A percentile compares a stretch with the other conserved stretches of the same genome.
Evolutionary conservation across 495 filamentous ascomycete genomes (phyloP).

Genomic region (Penicillium silybi): DNA sequence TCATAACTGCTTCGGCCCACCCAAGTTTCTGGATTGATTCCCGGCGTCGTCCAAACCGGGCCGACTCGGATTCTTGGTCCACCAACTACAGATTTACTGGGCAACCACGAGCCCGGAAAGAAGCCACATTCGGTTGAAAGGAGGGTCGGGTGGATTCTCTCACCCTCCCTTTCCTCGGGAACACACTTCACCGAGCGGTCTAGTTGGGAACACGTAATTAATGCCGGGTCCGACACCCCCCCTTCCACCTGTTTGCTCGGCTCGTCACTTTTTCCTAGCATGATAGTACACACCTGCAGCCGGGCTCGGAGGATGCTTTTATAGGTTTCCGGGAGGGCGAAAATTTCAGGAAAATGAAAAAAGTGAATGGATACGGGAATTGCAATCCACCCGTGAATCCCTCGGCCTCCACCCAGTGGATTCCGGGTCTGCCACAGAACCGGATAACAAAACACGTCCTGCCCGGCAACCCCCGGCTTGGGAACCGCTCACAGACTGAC

Average conservation of each 20-base stretch:
- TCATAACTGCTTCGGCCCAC: slow-evolving; percentile 13
- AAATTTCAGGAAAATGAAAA: slow-evolving; percentile 13
- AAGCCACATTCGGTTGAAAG: slow-evolving; percentile 17
- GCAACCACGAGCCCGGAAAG: too few relatives aligned
- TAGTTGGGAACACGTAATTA: slow-evolving; percentile 22
- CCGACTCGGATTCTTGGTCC: slow-evolving; percentile 32
- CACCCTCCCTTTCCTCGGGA: slow-evolving; percentile 21
- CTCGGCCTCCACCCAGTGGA: slow-evolving; percentile 23
- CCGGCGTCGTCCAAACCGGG: slow-evolving; percentile 28
- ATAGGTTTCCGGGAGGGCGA: background rate
- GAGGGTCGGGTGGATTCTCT: slow-evolving; percentile 15
- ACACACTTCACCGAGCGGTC: slow-evolving; percentile 26
- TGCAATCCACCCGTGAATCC: slow-evolving; percentile 15
- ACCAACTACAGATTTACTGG: slow-evolving; percentile 25
- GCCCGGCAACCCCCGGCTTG: slow-evolving; percentile 18
- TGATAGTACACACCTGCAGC: background rate
- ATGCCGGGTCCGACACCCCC: slow-evolving; percentile 7
- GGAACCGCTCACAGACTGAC: slow-evolving; percentile 4
- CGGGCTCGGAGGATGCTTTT: background rate
- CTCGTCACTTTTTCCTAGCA: background rate
- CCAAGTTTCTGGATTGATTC: slow-evolving; percentile 21
- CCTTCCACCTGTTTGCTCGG: background rate
- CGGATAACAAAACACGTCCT: slow-evolving; percentile 14
- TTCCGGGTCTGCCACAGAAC: slow-evolving; percentile 26
- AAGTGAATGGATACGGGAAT: slow-evolving; percentile 10